A percentile compares a stretch with the other conserved stretches of the same genome.
Conservation (phyloP, 2,329 filamentous ascomycete species). For the Helotiales sp. region DNA sequence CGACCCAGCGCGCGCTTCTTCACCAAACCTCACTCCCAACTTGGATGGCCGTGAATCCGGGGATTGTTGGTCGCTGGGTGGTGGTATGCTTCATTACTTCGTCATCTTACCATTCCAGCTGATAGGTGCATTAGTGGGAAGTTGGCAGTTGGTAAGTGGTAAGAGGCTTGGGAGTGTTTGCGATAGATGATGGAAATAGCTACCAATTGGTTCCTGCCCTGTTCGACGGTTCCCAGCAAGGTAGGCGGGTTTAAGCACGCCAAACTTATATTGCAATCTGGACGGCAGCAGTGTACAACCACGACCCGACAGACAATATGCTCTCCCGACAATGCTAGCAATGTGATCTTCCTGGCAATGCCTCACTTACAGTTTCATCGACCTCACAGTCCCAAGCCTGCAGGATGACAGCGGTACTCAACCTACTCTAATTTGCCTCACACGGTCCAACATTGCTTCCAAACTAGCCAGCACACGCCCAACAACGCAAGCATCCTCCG, state of each 20-base stretch:
- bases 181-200: neutral
- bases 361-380: too few species aligned
- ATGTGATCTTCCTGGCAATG: too few species aligned
- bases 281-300: too few species aligned
- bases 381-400: neutral
- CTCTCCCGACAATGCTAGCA: too few species aligned
- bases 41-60: neutral
- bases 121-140: slow-evolving; percentile 9
- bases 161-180: neutral
- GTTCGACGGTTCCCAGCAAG: too few species aligned
- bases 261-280: too few species aligned
- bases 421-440: neutral
- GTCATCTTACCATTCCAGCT: neutral
- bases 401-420: neutral
- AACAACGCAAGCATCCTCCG: slow-evolving; percentile 3
- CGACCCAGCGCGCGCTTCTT: slow-evolving; percentile 7
- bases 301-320: too few species aligned
- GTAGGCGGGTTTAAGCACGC: too few species aligned
- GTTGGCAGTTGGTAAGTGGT: neutral
- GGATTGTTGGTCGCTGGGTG: neutral
- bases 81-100: neutral
- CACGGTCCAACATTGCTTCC: neutral
- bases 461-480: slow-evolving; percentile 1
- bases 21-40: slow-evolving; percentile 5
- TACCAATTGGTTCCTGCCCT: neutral